These are phyloP conservation scores for Globisporangium takayamanum DNA, from an alignment of 352 stramenopile species.

Conservation along the genomic window DNA sequence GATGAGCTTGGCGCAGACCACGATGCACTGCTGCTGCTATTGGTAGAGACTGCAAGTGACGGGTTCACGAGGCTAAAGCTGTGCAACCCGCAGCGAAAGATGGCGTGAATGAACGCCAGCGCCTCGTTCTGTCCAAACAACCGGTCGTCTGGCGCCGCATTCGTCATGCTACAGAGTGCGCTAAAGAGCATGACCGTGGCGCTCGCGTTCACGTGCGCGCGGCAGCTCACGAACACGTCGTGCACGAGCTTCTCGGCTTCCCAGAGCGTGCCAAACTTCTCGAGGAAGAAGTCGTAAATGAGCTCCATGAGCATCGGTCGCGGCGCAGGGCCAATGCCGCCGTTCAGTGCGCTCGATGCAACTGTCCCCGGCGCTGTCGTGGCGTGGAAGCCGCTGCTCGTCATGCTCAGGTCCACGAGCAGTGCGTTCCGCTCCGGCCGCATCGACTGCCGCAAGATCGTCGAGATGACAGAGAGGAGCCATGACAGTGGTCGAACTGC, in stretches of 20 bases:
- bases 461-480: constrained; percentile 51
- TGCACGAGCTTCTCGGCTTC: constrained; percentile 80
- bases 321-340: constrained; percentile 46
- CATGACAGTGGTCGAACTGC: constrained; percentile 48
- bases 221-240: constrained; percentile 79
- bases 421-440: constrained; percentile 18
- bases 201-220: constrained; percentile 29
- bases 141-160: constrained; percentile 45
- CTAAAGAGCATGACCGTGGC: constrained; percentile 55
- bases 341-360: constrained; percentile 31
- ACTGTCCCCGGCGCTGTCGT: background rate
- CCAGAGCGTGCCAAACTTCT: constrained; percentile 57
- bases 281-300: constrained; percentile 71
- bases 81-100: constrained; percentile 60
- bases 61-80: constrained; percentile 45
- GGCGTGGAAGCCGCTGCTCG: constrained; percentile 25
- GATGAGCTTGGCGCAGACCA: background rate
- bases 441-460: constrained; percentile 43
- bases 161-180: constrained; percentile 64
- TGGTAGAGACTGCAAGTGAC: background rate
- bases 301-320: constrained; percentile 64
- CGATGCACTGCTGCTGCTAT: background rate
- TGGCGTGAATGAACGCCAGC: constrained; percentile 45
- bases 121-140: constrained; percentile 68
- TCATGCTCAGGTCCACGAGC: constrained; percentile 37